Conservation (phyloP, 2,329 filamentous ascomycete species). For the Hypoxylon sp. region DNA sequence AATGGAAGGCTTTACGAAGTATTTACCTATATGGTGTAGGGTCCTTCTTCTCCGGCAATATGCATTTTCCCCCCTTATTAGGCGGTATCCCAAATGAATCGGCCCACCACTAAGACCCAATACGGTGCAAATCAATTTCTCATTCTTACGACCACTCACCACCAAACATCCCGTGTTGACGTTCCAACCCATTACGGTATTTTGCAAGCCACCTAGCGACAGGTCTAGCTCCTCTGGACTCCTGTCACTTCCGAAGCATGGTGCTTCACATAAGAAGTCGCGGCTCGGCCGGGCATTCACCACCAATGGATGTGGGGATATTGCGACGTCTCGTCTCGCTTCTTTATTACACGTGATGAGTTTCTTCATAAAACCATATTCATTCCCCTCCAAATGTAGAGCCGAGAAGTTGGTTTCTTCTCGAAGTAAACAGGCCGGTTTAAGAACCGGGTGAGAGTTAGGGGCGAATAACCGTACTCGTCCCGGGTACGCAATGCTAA, state of each 20-base stretch:
- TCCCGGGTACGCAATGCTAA: constrained; percentile 43
- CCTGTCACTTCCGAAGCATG: constrained; percentile 39
- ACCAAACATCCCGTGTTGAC: constrained; percentile 29
- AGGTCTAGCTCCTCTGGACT: constrained; percentile 39
- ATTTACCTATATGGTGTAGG: constrained; percentile 39
- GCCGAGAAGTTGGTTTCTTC: constrained; percentile 38
- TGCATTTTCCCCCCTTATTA: constrained; percentile 48
- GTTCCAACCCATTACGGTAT: constrained; percentile 41
- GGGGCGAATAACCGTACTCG: constrained; percentile 31
- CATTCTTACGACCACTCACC: constrained; percentile 36
- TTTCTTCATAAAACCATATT: constrained; percentile 39
- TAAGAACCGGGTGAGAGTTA: constrained; percentile 44
- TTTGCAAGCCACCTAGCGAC: constrained; percentile 41
- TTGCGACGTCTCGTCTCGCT: constrained; percentile 34
- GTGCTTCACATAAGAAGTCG: constrained; percentile 43
- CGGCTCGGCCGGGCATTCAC: constrained; percentile 34
- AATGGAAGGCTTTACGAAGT: constrained; percentile 27
- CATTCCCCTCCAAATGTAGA: constrained; percentile 37
- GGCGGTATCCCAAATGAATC: constrained; percentile 49
- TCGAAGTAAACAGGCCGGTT: constrained; percentile 39
- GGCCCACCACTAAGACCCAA: constrained; percentile 43
- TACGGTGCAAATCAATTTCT: constrained; percentile 45
- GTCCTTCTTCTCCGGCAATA: constrained; percentile 40
- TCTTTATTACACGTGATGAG: constrained; percentile 40
- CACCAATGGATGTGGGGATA: constrained; percentile 35